Evolutionary conservation across 1,284 basidiomycete genomes (phyloP).

Genomic region (Ceratobasidium sp.): DNA sequence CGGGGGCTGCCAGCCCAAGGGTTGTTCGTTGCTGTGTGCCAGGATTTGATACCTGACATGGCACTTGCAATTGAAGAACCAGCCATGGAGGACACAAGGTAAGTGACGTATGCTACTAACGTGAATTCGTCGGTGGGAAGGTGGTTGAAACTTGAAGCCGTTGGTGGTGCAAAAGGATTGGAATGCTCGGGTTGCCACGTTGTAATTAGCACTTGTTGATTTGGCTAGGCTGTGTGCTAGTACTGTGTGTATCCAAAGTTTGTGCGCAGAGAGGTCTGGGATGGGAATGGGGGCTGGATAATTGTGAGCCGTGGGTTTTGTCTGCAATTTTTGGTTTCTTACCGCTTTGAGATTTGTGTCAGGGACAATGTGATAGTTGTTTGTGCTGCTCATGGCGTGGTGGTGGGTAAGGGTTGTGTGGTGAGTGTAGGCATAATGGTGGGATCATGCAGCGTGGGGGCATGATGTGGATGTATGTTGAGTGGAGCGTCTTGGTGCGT

Average conservation of each 20-base stretch:
- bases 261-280: too few relatives aligned
- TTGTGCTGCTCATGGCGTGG: too few relatives aligned
- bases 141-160: constrained; percentile 51
- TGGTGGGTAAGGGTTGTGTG: too few relatives aligned
- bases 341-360: too few relatives aligned
- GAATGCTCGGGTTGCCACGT: not conserved
- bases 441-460: too few relatives aligned
- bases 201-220: not conserved
- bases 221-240: not conserved
- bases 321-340: too few relatives aligned
- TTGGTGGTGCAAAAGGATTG: constrained; percentile 45
- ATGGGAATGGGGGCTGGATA: too few relatives aligned
- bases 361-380: too few relatives aligned
- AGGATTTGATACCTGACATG: constrained; percentile 52
- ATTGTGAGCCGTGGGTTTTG: too few relatives aligned
- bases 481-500: too few relatives aligned
- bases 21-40: constrained; percentile 53
- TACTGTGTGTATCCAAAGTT: not conserved
- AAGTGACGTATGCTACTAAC: constrained; percentile 54
- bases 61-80: constrained; percentile 50
- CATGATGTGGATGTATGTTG: too few relatives aligned
- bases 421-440: too few relatives aligned
- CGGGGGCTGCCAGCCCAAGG: constrained; percentile 52
- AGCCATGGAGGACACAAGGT: constrained; percentile 49
- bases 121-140: constrained; percentile 53